Evolutionary conservation across 2,329 filamentous ascomycete species (phyloP).

Genomic region (Trichophyton rubrum): DNA sequence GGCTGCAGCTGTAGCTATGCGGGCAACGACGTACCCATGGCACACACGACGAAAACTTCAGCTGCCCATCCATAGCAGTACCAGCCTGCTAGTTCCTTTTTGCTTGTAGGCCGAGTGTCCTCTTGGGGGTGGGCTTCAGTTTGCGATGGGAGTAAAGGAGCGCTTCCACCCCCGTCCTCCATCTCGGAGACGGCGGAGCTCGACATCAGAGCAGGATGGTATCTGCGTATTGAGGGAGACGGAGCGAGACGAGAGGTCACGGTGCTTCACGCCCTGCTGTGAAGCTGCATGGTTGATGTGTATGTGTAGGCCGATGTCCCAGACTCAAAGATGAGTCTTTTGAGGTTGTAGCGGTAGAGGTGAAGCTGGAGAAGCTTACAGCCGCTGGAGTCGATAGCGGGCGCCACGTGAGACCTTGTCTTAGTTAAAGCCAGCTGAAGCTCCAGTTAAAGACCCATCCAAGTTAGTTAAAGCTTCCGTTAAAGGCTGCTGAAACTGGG

Average conservation of each 20-base stretch:
- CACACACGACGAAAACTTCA: constrained; percentile 92
- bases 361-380: background rate
- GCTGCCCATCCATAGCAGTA: constrained; percentile 94
- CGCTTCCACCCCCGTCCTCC: background rate
- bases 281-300: background rate
- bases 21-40: constrained; percentile 42
- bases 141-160: background rate
- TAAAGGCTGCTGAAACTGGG: background rate
- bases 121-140: constrained; percentile 35
- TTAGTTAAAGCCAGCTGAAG: background rate
- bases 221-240: background rate
- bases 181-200: background rate
- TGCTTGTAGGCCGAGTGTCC: constrained; percentile 76
- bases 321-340: background rate
- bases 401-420: background rate
- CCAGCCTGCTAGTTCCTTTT: constrained; percentile 81
- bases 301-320: background rate
- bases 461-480: background rate
- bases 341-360: background rate
- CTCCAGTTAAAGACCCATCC: background rate
- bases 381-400: background rate
- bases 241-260: background rate
- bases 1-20: background rate
- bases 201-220: background rate
- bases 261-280: background rate